A percentile compares a stretch with the other conserved stretches of the same genome.
These are phyloP conservation scores for Spathaspora passalidarum DNA, from an alignment of 805 yeast species.

Conservation along the genomic window DNA sequence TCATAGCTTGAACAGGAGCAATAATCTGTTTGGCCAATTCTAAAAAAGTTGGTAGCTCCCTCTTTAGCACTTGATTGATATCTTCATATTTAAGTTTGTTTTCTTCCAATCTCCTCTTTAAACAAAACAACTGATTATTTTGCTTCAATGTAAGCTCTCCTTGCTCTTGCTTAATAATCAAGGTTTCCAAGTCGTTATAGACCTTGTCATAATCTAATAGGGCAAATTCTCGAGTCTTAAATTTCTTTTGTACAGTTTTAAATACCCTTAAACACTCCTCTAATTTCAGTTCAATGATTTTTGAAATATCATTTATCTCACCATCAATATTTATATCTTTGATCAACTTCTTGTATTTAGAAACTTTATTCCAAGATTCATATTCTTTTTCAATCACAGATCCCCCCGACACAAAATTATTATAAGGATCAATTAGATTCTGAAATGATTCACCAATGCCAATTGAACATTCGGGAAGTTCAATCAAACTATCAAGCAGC, in stretches of 20 bases:
- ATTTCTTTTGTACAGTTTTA: slow-evolving; percentile 22
- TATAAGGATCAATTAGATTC: slow-evolving; percentile 9
- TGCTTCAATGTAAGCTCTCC: slow-evolving; percentile 30
- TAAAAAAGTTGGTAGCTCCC: slow-evolving; percentile 47
- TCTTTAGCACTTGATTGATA: slow-evolving; percentile 37
- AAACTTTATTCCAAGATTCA: slow-evolving; percentile 14
- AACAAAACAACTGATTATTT: slow-evolving; percentile 18
- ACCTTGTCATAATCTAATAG: slow-evolving; percentile 38
- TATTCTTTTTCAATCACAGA: slow-evolving; percentile 12
- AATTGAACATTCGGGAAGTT: not conserved
- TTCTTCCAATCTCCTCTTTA: slow-evolving; percentile 25
- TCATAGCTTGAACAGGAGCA: slow-evolving; percentile 26
- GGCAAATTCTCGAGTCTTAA: slow-evolving; percentile 29
- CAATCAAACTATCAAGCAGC: not conserved
- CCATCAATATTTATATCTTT: slow-evolving; percentile 5
- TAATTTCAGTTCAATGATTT: slow-evolving; percentile 13
- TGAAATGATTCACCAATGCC: slow-evolving; percentile 6
- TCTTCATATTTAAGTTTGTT: slow-evolving; percentile 26
- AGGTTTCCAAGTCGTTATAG: slow-evolving; percentile 23
- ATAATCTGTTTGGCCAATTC: slow-evolving; percentile 27
- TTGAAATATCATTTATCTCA: slow-evolving; percentile 11
- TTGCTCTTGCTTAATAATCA: slow-evolving; percentile 34
- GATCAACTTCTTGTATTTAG: slow-evolving; percentile 2
- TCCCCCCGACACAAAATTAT: slow-evolving; percentile 4
- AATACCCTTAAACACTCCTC: slow-evolving; percentile 11